Conservation (phyloP, 441 rosid genomes). For the Gossypium trilobum region DNA sequence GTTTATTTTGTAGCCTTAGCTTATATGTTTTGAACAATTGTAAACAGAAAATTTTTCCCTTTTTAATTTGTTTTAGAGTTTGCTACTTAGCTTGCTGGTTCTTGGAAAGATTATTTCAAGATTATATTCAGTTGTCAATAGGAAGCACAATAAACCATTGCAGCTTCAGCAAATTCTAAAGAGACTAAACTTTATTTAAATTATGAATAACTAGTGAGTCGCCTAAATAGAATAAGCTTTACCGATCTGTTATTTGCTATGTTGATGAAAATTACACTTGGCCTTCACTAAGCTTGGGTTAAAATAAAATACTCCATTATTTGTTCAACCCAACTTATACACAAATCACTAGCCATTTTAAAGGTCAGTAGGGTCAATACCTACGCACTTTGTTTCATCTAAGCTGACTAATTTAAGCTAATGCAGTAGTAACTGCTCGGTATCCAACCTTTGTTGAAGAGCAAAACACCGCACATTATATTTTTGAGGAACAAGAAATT, state of each 20-base stretch:
- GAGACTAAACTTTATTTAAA: no score
- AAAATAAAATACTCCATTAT: slow-evolving; percentile 10
- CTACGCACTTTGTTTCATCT: no score
- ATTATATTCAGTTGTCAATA: not conserved
- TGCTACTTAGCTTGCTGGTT: not conserved
- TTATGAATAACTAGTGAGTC: not conserved
- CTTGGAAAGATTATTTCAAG: not conserved
- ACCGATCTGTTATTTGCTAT: not conserved
- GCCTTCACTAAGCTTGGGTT: not conserved
- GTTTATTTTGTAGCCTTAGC: slow-evolving; percentile 20
- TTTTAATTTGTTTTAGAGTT: not conserved
- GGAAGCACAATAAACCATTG: not conserved
- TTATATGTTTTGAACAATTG: slow-evolving; percentile 23
- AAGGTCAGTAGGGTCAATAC: slow-evolving; percentile 13
- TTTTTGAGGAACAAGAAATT: no score
- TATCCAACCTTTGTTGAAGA: no score
- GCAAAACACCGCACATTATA: no score
- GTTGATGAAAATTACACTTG: not conserved
- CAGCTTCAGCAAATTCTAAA: no score
- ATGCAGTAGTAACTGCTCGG: no score
- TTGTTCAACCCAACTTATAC: slow-evolving; percentile 22
- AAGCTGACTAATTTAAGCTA: no score
- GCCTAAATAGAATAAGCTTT: not conserved
- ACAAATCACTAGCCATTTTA: slow-evolving; percentile 6
- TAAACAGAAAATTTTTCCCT: not conserved